Evolutionary conservation across 2,329 filamentous ascomycete species (phyloP).

Genomic region (Hypoxylon sp.): DNA sequence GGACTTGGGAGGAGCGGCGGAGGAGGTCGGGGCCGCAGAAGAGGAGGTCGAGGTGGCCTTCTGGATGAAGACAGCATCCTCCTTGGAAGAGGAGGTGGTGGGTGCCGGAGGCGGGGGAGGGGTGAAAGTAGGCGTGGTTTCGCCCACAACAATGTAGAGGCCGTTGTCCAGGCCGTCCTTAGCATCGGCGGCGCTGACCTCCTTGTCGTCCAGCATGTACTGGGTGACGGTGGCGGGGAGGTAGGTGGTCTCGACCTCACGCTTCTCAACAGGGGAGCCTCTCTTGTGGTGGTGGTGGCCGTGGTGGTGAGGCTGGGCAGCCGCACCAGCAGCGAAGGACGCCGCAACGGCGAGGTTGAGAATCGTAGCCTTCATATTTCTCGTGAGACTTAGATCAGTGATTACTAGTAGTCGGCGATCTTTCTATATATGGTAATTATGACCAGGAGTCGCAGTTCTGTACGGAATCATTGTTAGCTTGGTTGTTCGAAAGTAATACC

Average conservation of each 20-base stretch:
- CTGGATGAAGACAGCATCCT: conserved; percentile 45
- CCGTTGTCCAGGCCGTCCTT: conserved; percentile 75
- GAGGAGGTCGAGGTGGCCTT: conserved; percentile 48
- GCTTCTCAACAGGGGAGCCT: conserved; percentile 58
- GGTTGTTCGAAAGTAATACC: background rate
- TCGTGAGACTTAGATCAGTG: conserved; percentile 1
- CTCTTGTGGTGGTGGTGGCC: conserved; percentile 68
- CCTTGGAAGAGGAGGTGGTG: conserved; percentile 45
- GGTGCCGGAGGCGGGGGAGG: conserved; percentile 50
- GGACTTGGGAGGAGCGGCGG: conserved; percentile 43
- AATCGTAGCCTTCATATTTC: conserved; percentile 58
- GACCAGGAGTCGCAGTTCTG: conserved; percentile 26
- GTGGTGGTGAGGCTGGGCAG: conserved; percentile 66
- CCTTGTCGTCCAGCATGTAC: conserved; percentile 74
- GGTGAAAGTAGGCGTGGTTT: conserved; percentile 61
- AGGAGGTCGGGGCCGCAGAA: conserved; percentile 45
- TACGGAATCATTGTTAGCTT: conserved; percentile 23
- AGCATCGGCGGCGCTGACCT: conserved; percentile 70
- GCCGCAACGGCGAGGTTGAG: conserved; percentile 61
- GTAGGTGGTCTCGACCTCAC: conserved; percentile 59
- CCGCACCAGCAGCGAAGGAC: conserved; percentile 53
- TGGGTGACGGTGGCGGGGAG: conserved; percentile 70
- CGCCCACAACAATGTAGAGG: conserved; percentile 71
- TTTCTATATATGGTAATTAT: conserved; percentile 19
- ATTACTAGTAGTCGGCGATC: conserved; percentile 12